Percentiles rank a stretch among this genome's conserved stretches.
phyloP scores from a whole-genome alignment of 371 early-diverging fungal genomes.

The Apophysomyces variabilis region DNA sequence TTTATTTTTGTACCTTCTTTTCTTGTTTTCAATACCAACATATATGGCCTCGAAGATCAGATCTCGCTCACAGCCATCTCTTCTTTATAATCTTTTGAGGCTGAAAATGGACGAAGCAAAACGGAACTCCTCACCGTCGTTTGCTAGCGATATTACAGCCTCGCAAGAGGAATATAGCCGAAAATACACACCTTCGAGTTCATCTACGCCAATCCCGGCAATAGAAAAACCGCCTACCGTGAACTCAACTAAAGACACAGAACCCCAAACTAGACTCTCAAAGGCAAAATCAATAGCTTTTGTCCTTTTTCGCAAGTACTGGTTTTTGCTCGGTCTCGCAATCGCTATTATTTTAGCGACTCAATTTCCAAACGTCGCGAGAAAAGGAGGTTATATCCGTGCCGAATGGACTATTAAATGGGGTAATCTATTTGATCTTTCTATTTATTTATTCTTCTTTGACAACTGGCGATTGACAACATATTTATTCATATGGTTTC shows the following conservation, averaged over 20 bases:
- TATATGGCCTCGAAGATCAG: not conserved
- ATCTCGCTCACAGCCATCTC: not conserved
- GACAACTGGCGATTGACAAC: not conserved
- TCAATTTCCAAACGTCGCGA: conserved; percentile 59
- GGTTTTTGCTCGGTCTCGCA: conserved; percentile 63
- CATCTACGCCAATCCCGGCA: not conserved
- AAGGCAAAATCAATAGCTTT: conserved; percentile 16
- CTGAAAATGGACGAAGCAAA: conserved; percentile 19
- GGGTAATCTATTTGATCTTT: conserved; percentile 27
- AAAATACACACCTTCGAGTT: conserved; percentile 1
- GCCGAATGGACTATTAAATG: conserved; percentile 69
- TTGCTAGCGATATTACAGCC: conserved; percentile 24
- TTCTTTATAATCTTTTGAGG: not conserved
- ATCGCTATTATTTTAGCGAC: conserved; percentile 63
- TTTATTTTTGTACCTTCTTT: not conserved
- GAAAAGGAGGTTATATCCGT: conserved; percentile 59
- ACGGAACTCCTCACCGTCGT: conserved; percentile 22
- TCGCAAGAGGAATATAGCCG: not conserved
- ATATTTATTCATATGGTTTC: conserved; percentile 4
- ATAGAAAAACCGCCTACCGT: not conserved
- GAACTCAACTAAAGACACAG: not conserved
- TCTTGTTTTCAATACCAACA: conserved; percentile 10
- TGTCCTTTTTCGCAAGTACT: conserved; percentile 30
- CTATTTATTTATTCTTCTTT: not conserved
- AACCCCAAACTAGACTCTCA: conserved; percentile 1